A percentile compares a stretch with the other conserved stretches of the same genome.
These are phyloP conservation scores for Zychaea mexicana DNA, from an alignment of 371 early-diverging fungal genomes.

Conservation along the genomic window DNA sequence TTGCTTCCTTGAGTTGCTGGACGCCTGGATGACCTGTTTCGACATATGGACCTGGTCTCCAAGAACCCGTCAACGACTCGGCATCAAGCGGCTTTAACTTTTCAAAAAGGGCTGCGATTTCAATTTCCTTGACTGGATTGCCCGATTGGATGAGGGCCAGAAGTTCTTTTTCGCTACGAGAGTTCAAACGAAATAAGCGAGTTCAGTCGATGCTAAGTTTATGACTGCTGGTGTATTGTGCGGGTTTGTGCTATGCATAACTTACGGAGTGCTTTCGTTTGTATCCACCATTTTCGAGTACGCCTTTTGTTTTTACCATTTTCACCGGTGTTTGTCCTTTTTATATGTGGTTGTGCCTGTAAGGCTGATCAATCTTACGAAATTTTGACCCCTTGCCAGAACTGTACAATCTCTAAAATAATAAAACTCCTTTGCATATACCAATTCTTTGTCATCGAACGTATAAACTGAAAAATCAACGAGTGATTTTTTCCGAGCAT, in stretches of 20 bases:
- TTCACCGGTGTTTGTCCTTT: too few species aligned
- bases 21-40: conserved; percentile 6
- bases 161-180: conserved; percentile 3
- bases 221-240: neutral
- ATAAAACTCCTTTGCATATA: too few species aligned
- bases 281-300: too few species aligned
- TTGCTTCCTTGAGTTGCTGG: neutral
- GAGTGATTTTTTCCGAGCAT: too few species aligned
- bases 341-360: too few species aligned
- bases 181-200: neutral
- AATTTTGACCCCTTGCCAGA: too few species aligned
- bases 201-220: neutral
- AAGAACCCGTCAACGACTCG: neutral
- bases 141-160: neutral
- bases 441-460: too few species aligned
- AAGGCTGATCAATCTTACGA: too few species aligned
- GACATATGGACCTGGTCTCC: neutral
- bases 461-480: too few species aligned
- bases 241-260: neutral
- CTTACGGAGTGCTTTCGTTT: too few species aligned
- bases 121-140: conserved; percentile 1
- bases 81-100: neutral
- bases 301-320: too few species aligned
- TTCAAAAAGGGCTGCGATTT: conserved; percentile 5
- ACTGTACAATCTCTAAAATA: too few species aligned